A percentile compares a stretch with the other conserved stretches of the same genome.
These are phyloP conservation scores for Liquidambar formosana DNA, from an alignment of 164 flowering plant genomes.

Conservation along the genomic window DNA sequence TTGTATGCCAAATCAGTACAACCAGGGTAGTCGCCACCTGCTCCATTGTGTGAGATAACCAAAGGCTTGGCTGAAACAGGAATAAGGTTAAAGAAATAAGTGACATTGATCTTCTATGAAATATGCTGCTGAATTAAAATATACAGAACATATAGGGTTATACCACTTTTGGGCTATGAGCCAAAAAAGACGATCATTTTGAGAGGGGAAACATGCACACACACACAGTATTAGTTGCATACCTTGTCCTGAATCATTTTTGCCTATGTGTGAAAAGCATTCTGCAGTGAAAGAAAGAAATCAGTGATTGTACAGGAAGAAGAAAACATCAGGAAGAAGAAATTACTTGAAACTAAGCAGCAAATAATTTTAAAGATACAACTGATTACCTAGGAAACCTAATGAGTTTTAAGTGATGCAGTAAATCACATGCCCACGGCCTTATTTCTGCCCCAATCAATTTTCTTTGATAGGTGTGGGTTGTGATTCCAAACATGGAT, in stretches of 20 bases:
- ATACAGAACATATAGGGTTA: neutral
- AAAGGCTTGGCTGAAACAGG: conserved; percentile 49
- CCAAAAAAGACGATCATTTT: neutral
- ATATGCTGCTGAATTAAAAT: neutral
- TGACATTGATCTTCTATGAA: neutral
- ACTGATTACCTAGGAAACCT: neutral
- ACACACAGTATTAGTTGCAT: conserved; percentile 16
- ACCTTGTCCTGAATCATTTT: conserved; percentile 61
- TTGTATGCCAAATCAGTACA: conserved; percentile 79
- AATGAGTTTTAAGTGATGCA: no score
- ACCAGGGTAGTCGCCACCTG: conserved; percentile 87
- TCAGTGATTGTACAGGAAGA: conserved; percentile 13
- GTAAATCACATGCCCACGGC: no score
- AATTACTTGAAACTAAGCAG: neutral
- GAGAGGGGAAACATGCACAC: neutral
- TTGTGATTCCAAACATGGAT: no score
- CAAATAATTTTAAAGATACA: neutral
- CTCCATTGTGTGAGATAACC: conserved; percentile 77
- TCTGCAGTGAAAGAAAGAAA: conserved; percentile 43
- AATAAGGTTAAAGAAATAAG: conserved; percentile 8
- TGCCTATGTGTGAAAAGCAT: conserved; percentile 73
- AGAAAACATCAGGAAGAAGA: neutral
- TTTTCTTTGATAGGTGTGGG: no score
- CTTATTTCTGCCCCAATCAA: no score
- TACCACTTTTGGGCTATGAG: neutral